Percentiles rank a stretch among this genome's conserved stretches.
Conservation (phyloP, 148 eudicot species). For the Camellia japonica region DNA sequence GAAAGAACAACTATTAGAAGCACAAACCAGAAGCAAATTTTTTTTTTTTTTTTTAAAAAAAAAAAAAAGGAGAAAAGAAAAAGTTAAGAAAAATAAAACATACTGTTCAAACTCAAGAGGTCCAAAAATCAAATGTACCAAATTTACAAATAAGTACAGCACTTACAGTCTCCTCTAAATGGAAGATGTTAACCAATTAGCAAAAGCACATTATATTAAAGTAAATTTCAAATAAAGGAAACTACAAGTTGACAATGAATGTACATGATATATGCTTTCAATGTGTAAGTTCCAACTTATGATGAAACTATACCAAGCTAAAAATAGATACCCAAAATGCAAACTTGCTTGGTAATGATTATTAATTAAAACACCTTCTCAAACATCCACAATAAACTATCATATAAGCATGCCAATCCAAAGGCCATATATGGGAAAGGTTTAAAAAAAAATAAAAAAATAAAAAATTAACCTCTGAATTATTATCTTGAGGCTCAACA, state of each 20-base stretch:
- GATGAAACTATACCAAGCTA: background rate
- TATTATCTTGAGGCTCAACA: conserved; percentile 36
- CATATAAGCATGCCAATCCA: background rate
- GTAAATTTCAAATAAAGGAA: background rate
- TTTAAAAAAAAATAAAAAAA: background rate
- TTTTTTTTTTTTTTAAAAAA: no score
- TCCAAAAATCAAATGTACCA: background rate
- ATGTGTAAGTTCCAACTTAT: background rate
- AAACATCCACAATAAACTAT: background rate
- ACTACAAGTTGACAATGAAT: background rate
- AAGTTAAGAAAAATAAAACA: background rate
- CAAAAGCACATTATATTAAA: background rate
- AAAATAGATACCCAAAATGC: background rate
- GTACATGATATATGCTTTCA: background rate
- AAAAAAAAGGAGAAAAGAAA: no score
- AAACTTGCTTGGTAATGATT: background rate
- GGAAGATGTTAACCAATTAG: background rate
- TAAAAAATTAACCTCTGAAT: conserved; percentile 39
- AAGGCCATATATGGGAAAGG: background rate
- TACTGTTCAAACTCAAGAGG: background rate
- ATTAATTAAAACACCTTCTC: background rate
- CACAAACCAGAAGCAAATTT: background rate
- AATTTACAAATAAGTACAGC: background rate
- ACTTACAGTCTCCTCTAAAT: background rate
- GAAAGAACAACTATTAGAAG: background rate